Percentiles rank a stretch among this genome's conserved stretches.
These are phyloP conservation scores for Seiridium unicorne DNA, from an alignment of 2,329 filamentous ascomycete genomes.

Conservation along the genomic window DNA sequence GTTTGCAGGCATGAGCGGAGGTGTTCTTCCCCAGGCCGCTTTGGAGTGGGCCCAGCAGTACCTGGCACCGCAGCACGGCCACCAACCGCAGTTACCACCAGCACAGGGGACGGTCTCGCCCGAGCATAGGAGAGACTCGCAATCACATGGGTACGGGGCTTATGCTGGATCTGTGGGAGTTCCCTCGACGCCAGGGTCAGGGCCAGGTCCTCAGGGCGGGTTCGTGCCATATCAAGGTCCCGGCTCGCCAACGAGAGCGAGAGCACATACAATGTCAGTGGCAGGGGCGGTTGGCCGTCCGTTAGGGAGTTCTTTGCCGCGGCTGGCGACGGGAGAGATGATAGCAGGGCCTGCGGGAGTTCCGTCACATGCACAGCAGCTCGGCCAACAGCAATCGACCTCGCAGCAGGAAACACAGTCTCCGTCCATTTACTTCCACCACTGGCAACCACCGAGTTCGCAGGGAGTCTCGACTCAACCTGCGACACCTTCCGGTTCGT, in stretches of 20 bases:
- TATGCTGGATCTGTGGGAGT: slow-evolving; percentile 39
- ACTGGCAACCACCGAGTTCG: slow-evolving; percentile 81
- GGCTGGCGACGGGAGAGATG: slow-evolving; percentile 43
- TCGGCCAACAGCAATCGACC: slow-evolving; percentile 50
- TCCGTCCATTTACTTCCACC: slow-evolving; percentile 83
- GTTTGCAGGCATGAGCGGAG: slow-evolving; percentile 70
- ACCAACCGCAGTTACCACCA: slow-evolving; percentile 50
- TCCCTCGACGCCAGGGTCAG: slow-evolving; percentile 42
- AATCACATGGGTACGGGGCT: slow-evolving; percentile 40
- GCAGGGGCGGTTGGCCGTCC: slow-evolving; percentile 35
- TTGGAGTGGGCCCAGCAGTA: slow-evolving; percentile 69
- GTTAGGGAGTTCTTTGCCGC: slow-evolving; percentile 37
- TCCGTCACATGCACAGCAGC: slow-evolving; percentile 40
- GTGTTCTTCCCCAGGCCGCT: slow-evolving; percentile 56
- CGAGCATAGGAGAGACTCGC: slow-evolving; percentile 53
- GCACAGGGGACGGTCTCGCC: slow-evolving; percentile 50
- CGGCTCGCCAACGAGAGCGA: slow-evolving; percentile 46
- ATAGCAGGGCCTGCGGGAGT: slow-evolving; percentile 31
- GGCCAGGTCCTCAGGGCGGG: slow-evolving; percentile 33
- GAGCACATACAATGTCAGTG: slow-evolving; percentile 48
- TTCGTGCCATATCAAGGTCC: slow-evolving; percentile 43
- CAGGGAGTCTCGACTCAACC: slow-evolving; percentile 65
- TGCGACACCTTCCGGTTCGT: slow-evolving; percentile 73
- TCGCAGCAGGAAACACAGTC: slow-evolving; percentile 65
- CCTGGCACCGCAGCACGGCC: slow-evolving; percentile 50